phyloP scores from a whole-genome alignment of 129 eudicot genomes.

The Calendula officinalis region DNA sequence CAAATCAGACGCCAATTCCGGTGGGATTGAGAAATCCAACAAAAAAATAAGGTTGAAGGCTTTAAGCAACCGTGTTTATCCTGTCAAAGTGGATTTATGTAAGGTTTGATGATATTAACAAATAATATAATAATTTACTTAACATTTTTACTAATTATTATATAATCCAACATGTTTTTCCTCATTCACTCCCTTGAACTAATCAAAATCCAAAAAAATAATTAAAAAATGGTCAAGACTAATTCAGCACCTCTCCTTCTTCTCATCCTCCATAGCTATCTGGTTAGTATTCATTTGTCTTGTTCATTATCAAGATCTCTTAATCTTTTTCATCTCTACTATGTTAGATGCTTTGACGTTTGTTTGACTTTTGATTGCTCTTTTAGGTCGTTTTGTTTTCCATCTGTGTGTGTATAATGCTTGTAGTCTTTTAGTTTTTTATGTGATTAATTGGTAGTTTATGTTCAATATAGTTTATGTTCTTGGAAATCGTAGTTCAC shows the following conservation, averaged over 20 bases:
- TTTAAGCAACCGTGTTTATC: constrained; percentile 24
- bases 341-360: constrained; percentile 11
- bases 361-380: constrained; percentile 14
- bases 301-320: constrained; percentile 18
- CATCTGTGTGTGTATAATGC: constrained; percentile 7
- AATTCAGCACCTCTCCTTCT: constrained; percentile 28
- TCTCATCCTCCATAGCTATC: constrained; percentile 6
- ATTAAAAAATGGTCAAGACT: constrained; percentile 3
- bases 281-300: constrained; percentile 27
- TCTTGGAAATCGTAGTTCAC: neutral
- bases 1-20: constrained; percentile 25
- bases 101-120: neutral
- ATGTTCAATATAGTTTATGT: neutral
- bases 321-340: constrained; percentile 7
- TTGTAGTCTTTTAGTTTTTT: constrained; percentile 1
- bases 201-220: constrained; percentile 19
- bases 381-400: neutral
- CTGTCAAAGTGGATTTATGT: neutral
- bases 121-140: neutral
- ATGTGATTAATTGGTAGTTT: constrained; percentile 10
- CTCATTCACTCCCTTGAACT: constrained; percentile 13
- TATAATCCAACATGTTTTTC: constrained; percentile 13
- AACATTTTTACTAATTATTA: neutral
- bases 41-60: neutral
- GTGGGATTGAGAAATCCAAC: constrained; percentile 15